Base-by-base conservation (phyloP, 768 basidiomycete species). In the Russula vinacea region DNA sequence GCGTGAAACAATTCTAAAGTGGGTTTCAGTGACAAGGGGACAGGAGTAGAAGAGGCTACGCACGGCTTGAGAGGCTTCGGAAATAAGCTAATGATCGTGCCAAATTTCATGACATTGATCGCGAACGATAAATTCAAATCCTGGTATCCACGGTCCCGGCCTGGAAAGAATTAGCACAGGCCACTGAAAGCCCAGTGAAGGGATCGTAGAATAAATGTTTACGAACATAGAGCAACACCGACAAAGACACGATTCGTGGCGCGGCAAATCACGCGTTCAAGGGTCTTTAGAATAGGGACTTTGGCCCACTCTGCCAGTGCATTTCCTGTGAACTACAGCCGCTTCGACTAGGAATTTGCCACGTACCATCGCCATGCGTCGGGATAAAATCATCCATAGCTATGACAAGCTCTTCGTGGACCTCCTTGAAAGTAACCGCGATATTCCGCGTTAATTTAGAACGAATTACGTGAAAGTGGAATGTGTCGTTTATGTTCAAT, bases 21-120 rank as follows among this genome's bases (percentile, higher is more conserved):
- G 7, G 13, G 7, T 29, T 54, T 22, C 29, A 53, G n/a, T 24
- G 16, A 26, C 13, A 53, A 2, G 8, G 16, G 2, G 2, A 26
- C 2, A 19, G 11, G 14, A 1, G 24, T 16, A 37, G 1, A 17
- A 33, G 19, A 24, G 4, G 6, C 44, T 22, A 45, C 78, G 54
- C 62, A 83, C 82, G 79, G 78, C 67, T 75, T 77, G 24, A 83
- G 59, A 62, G 79, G 73, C 22, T 65, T 54, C 0, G 82, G 83
- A 60, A 80, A 75, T 14, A 78, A 42, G n/a, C 73, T 73, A 39
- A 83, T 72, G 22, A 75, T 71, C 1, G 53, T 32, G 0, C 72
- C 72, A 3, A 71, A 70, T 33, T 68, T 74, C 14, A 76, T 62
- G 24, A 82, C 71, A 22, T 77, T 72, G 14, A 73, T 60, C 4